phyloP scores from a whole-genome alignment of 2,329 filamentous ascomycete genomes.

The Ascomycota sp. region DNA sequence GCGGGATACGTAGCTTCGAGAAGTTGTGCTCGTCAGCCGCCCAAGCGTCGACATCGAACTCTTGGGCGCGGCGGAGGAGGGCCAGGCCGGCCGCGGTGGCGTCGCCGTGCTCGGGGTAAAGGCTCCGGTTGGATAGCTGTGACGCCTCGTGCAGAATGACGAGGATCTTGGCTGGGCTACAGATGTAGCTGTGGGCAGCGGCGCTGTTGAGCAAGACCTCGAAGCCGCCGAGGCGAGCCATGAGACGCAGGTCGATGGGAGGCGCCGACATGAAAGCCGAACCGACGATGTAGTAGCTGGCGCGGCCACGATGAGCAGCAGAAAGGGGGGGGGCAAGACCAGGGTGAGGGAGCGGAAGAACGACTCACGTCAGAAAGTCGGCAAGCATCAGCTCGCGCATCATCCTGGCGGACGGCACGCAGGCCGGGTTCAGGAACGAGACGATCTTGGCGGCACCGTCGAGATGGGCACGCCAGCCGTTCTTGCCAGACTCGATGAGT shows the following conservation, averaged over 20 bases:
- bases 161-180: slow-evolving; percentile 22
- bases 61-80: slow-evolving; percentile 16
- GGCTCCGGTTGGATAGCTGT: slow-evolving; percentile 14
- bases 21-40: slow-evolving; percentile 15
- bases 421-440: slow-evolving; percentile 15
- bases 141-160: slow-evolving; percentile 22
- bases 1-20: slow-evolving; percentile 12
- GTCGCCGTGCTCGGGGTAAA: slow-evolving; percentile 8
- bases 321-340: not conserved
- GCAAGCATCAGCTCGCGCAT: slow-evolving; percentile 24
- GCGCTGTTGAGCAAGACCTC: slow-evolving; percentile 17
- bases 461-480: slow-evolving; percentile 25
- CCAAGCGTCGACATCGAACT: slow-evolving; percentile 21
- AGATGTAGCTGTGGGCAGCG: slow-evolving; percentile 24
- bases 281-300: slow-evolving; percentile 24
- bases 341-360: not conserved
- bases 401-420: slow-evolving; percentile 12
- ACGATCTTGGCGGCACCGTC: slow-evolving; percentile 24
- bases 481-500: slow-evolving; percentile 26
- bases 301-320: not conserved
- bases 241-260: slow-evolving; percentile 9
- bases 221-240: slow-evolving; percentile 17
- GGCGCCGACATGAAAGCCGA: slow-evolving; percentile 20
- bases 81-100: slow-evolving; percentile 9
- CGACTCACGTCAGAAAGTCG: slow-evolving; percentile 23